Evolutionary conservation across 805 yeast genomes (phyloP), one percentile per base, ranked within the genome.

Genomic region (Yamadazyma sp.): DNA sequence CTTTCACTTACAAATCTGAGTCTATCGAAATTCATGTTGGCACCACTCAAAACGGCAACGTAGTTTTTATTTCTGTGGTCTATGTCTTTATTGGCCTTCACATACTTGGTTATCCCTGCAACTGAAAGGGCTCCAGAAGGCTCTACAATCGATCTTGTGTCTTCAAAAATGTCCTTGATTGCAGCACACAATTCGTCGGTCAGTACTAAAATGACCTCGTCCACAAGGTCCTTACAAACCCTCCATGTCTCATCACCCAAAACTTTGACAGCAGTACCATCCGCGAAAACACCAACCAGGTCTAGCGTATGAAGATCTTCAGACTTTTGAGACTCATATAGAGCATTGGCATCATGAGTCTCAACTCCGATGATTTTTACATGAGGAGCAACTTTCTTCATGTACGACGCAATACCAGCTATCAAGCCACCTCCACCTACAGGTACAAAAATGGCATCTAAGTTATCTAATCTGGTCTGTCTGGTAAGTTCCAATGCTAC

Each of bases 371-470:
- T 84, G 53, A 93, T 73, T 58, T 88, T 91, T 41, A 93, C 87
- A 59, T 91, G 96, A n/a, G 99, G 99, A 11, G 98, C 98, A 30
- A 93, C 77, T 57, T 96, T 82, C 62, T 90, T 93, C 61, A 95
- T 60, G 57, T 95, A 93, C 1, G 95, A 76, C 22, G 86, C 91
- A 25, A 93, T 71, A 55, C 99, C 99, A 6, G 97, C 82, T 49
- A 90, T 73, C 45, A 93, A 70, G 31, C 99, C 99, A 50, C 98
- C 99, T 42, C 99, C 99, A 41, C 99, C 99, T 40, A 91, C 84
- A 21, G 95, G 89, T 41, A 88, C 80, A 57, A 93, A 93, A 1
- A 93, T 84, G 2, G 98, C 98, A 50, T 77, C 77, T 48, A 91
- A 71, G 44, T 82, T 80, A 39, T 81, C 79, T 34, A 82, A 70